Evolutionary conservation across 257 asterid species (phyloP).

Genomic region (Solanum paucissectum): DNA sequence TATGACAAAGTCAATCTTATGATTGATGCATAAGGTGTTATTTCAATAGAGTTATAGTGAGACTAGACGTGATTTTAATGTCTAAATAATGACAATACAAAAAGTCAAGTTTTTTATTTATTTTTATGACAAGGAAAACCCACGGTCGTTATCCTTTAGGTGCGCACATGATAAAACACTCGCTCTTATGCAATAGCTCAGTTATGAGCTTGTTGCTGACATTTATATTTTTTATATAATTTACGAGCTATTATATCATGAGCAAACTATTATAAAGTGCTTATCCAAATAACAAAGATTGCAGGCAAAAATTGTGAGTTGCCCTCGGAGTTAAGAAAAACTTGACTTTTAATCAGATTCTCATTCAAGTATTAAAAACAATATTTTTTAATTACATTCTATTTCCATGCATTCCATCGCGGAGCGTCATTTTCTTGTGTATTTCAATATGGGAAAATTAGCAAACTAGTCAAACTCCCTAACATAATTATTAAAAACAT

Average conservation of each 20-base stretch:
- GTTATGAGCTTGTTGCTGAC: no score
- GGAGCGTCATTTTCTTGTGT: background rate
- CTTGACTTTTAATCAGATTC: background rate
- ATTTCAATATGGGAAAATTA: background rate
- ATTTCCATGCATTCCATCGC: background rate
- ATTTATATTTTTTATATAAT: no score
- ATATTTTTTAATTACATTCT: background rate
- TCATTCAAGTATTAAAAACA: background rate
- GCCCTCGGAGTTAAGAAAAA: background rate
- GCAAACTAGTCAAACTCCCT: no score
- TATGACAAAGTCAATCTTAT: background rate
- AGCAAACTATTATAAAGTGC: no score
- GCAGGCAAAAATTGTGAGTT: background rate
- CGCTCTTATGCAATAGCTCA: background rate
- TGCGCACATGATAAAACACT: no score
- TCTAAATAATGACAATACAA: no score
- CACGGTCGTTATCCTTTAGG: accelerated
- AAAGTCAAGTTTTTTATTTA: background rate
- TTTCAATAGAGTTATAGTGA: background rate
- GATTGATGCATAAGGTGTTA: background rate
- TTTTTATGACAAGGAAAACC: background rate
- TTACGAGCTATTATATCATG: no score
- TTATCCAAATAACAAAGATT: no score
- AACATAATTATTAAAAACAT: no score
- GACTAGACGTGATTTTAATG: background rate